Evolutionary conservation across 1,284 basidiomycete species (phyloP).

Genomic region (Paramarasmius palmivorus): DNA sequence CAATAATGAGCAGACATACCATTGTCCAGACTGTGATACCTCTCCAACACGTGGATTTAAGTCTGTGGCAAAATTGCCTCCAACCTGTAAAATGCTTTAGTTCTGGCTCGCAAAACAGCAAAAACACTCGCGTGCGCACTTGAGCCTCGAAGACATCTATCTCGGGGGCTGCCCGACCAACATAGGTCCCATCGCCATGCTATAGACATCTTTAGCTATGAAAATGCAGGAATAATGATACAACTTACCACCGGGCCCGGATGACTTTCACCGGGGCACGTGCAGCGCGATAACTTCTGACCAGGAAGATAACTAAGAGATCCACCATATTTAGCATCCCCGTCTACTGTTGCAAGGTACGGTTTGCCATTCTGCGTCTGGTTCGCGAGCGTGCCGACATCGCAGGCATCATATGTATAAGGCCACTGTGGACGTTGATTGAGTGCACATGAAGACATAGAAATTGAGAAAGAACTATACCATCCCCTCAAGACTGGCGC

Average conservation of each 20-base stretch:
- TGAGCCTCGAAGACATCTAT: constrained; percentile 84
- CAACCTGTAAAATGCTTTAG: not conserved
- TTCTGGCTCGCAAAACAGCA: constrained; percentile 7
- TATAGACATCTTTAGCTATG: no score
- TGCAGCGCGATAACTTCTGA: constrained; percentile 79
- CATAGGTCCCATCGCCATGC: constrained; percentile 57
- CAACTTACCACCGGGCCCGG: constrained; percentile 64
- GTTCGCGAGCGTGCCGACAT: constrained; percentile 66
- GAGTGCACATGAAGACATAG: not conserved
- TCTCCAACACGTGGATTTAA: constrained; percentile 27
- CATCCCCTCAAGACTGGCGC: constrained; percentile 48
- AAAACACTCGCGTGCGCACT: constrained; percentile 26
- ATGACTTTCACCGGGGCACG: constrained; percentile 80
- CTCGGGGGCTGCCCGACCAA: constrained; percentile 82
- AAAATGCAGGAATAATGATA: no score
- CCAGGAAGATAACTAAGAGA: constrained; percentile 73
- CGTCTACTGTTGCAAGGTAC: constrained; percentile 26
- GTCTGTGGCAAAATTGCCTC: constrained; percentile 1
- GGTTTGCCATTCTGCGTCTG: constrained; percentile 39
- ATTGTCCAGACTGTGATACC: constrained; percentile 65
- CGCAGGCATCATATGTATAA: constrained; percentile 77
- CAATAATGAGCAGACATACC: no score
- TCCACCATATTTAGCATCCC: constrained; percentile 24
- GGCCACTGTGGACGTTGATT: constrained; percentile 51
- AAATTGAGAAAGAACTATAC: constrained; percentile 21